Conservation (phyloP, 495 filamentous ascomycete genomes). For the Saxophila tyrrhenica region DNA sequence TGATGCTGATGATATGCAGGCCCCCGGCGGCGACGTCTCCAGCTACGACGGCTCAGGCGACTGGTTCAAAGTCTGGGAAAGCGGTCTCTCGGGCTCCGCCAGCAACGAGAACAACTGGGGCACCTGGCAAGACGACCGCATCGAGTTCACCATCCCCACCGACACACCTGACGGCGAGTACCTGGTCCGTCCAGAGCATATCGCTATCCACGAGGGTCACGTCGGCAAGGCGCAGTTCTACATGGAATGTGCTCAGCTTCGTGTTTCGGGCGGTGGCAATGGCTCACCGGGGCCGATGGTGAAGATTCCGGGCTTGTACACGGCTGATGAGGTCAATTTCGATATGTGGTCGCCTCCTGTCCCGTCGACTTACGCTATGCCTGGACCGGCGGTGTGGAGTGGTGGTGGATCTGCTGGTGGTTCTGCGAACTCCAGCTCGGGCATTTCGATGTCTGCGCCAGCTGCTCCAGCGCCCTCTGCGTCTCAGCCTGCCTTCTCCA, state of each 20-base stretch:
- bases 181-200: constrained; percentile 48
- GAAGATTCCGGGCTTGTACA: constrained; percentile 20
- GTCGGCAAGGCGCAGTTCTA: constrained; percentile 22
- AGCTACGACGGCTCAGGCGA: constrained; percentile 22
- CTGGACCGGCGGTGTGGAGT: constrained; percentile 20
- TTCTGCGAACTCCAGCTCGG: background rate
- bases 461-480: background rate
- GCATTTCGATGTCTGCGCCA: background rate
- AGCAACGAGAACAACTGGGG: constrained; percentile 15
- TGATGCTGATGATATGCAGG: too few relatives aligned
- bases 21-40: constrained; percentile 11
- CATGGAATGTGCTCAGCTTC: constrained; percentile 15
- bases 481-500: too few relatives aligned
- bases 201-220: constrained; percentile 38
- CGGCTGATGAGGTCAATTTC: constrained; percentile 16
- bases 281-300: constrained; percentile 19
- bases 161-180: constrained; percentile 42
- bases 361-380: constrained; percentile 14
- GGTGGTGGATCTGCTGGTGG: constrained; percentile 2
- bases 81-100: constrained; percentile 9
- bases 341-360: constrained; percentile 6
- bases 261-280: constrained; percentile 22
- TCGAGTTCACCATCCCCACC: constrained; percentile 42
- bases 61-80: constrained; percentile 21
- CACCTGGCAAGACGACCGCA: constrained; percentile 13